Evolutionary conservation across 495 filamentous ascomycete genomes (phyloP), one percentile per base, ranked within the genome.

Genomic region (Penicillium mononematosum): DNA sequence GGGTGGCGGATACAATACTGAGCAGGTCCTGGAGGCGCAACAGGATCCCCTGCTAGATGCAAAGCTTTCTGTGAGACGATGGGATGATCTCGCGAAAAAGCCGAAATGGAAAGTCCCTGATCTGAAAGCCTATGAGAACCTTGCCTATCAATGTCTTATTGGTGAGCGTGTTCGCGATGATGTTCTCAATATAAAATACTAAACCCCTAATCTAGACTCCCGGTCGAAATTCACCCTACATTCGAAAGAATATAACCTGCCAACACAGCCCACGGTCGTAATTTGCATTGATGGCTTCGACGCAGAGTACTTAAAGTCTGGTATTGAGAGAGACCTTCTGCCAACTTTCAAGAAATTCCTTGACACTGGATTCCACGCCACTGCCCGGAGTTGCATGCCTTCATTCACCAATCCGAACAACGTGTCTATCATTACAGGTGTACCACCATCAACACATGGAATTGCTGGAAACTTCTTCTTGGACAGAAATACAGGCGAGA

Each of bases 201-300:
- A 8, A 50, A 9, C 20, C 0, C n/a, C 1, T 20, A 41, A 29
- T 29, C 11, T 5, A 67, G 64, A 64, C 25, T 67, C 64, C 11
- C 50, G 64, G 11, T 46, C 48, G 0, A 54, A 58, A 17, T 64
- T 60, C 41, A 59, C 31, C 1, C 52, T 69, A 25, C 66, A 69
- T 43, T 61, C 56, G 0, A 62, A 41, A 32, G 54, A 64, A 32
- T 67, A 69, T 39, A 43, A n/a, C 10, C 29, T 67, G 10, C 66
- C 66, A 20, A 65, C 51, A 6, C 43, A 53, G 19, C 64, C 64
- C 14, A 69, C 68, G 3, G 69, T 75, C 5, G 64, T 72, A 14
- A 59, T 75, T 20, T 75, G 71, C 38, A 58, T 75, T 32, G 71
- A 75, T 58, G 69, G 72, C 27, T 75, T 73, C 55, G 71, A 75